phyloP scores from a whole-genome alignment of 805 yeast species.

The Priceomyces fermenticarens region DNA sequence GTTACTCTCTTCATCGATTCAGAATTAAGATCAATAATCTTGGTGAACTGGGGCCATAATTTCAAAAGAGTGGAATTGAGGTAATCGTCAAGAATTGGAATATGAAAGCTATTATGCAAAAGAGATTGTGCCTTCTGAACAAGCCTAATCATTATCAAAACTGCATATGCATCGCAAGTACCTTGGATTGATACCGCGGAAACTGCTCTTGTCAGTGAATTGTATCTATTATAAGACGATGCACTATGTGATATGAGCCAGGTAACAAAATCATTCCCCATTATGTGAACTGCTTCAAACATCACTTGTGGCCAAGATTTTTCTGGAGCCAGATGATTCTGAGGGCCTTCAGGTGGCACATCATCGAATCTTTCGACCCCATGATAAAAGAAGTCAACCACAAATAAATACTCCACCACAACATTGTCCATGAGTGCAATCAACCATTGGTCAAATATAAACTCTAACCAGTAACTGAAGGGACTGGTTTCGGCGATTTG shows the following conservation, averaged over 20 bases:
- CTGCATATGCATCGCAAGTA: conserved; percentile 73
- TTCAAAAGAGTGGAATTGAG: conserved; percentile 60
- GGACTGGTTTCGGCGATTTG: conserved; percentile 82
- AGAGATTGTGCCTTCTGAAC: conserved; percentile 63
- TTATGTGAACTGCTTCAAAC: conserved; percentile 36
- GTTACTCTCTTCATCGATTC: conserved; percentile 58
- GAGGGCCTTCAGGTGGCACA: conserved; percentile 13
- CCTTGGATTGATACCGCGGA: conserved; percentile 19
- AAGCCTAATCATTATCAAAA: conserved; percentile 70
- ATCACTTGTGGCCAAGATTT: conserved; percentile 35
- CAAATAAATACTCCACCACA: conserved; percentile 70
- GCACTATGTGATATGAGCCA: conserved; percentile 46
- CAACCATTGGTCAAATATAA: conserved; percentile 68
- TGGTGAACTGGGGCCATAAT: conserved; percentile 86
- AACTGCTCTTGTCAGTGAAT: conserved; percentile 30
- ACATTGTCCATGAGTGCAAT: conserved; percentile 74
- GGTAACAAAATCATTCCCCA: conserved; percentile 43
- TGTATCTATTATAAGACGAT: conserved; percentile 15
- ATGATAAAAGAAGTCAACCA: conserved; percentile 65
- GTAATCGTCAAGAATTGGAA: conserved; percentile 71
- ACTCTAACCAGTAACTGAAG: conserved; percentile 65
- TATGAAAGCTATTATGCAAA: conserved; percentile 59
- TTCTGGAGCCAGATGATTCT: conserved; percentile 5
- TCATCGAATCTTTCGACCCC: conserved; percentile 35
- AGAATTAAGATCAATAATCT: conserved; percentile 73